Conservation (phyloP, 768 basidiomycete genomes). For the Tricholoma flavovirens region DNA sequence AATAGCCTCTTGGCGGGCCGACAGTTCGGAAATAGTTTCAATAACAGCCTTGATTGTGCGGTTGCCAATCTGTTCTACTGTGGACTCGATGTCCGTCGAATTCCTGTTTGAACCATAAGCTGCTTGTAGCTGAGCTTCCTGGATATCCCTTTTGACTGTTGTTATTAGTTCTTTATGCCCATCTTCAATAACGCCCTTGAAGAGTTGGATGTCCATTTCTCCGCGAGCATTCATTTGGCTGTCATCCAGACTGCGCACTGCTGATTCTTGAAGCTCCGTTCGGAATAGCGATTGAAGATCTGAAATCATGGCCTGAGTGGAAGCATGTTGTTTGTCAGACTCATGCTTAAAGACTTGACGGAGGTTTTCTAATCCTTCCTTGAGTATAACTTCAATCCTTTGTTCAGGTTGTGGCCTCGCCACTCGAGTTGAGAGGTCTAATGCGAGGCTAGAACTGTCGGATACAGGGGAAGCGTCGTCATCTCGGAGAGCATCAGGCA, state of each 20-base stretch:
- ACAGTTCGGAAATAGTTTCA: slow-evolving; percentile 50
- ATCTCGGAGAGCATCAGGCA: slow-evolving; percentile 50
- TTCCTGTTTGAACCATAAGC: slow-evolving; percentile 19
- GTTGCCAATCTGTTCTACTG: slow-evolving; percentile 54
- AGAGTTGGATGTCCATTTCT: slow-evolving; percentile 72
- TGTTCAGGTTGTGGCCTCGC: slow-evolving; percentile 58
- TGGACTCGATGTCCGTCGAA: slow-evolving; percentile 30
- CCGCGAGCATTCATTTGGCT: slow-evolving; percentile 67
- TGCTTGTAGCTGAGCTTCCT: slow-evolving; percentile 39
- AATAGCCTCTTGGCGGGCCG: slow-evolving; percentile 52
- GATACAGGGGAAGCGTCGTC: slow-evolving; percentile 40
- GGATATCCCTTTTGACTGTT: slow-evolving; percentile 56
- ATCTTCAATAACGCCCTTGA: slow-evolving; percentile 65
- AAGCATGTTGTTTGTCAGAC: slow-evolving; percentile 24
- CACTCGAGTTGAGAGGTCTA: slow-evolving; percentile 50
- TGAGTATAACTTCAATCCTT: slow-evolving; percentile 55
- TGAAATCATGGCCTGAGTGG: slow-evolving; percentile 56
- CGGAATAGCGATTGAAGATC: slow-evolving; percentile 68
- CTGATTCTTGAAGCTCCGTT: slow-evolving; percentile 59
- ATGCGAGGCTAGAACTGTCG: slow-evolving; percentile 34
- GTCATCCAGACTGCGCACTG: slow-evolving; percentile 51
- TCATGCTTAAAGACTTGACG: slow-evolving; percentile 32
- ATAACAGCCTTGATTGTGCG: slow-evolving; percentile 56
- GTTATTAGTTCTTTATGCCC: slow-evolving; percentile 57
- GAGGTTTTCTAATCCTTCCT: slow-evolving; percentile 59